These are phyloP conservation scores for Colletotrichum sp. DNA, from an alignment of 2,329 filamentous ascomycete genomes.

Conservation along the genomic window DNA sequence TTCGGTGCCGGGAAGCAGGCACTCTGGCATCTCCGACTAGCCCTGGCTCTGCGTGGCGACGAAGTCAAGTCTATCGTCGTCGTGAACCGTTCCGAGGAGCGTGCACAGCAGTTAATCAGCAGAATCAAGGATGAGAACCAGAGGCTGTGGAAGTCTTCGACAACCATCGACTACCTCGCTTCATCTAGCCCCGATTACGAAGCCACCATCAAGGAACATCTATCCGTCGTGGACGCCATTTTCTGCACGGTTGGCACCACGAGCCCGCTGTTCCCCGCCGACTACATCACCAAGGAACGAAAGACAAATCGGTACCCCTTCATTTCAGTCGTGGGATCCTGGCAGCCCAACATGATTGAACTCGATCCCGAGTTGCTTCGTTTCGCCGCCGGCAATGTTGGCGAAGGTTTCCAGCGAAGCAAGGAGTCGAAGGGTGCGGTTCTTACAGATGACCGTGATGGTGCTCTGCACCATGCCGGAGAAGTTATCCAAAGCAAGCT, in stretches of 20 bases:
- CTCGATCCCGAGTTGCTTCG: conserved; percentile 65
- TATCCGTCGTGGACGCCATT: background rate
- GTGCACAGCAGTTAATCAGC: background rate
- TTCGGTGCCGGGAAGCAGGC: conserved; percentile 76
- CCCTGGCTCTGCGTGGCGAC: conserved; percentile 53
- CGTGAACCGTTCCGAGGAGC: conserved; percentile 33
- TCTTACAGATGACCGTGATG: conserved; percentile 61
- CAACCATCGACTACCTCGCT: background rate
- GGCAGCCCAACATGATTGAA: conserved; percentile 68
- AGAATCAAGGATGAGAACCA: background rate
- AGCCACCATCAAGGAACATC: background rate
- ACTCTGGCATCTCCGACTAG: conserved; percentile 73
- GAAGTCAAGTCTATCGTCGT: conserved; percentile 33
- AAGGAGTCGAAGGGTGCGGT: conserved; percentile 25
- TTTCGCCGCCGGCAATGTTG: conserved; percentile 14
- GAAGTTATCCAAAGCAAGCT: conserved; percentile 70
- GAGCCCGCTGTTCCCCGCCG: background rate
- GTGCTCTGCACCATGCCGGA: conserved; percentile 67
- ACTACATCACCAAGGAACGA: conserved; percentile 32
- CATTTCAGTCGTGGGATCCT: conserved; percentile 57
- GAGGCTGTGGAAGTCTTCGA: background rate
- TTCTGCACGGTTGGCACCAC: background rate
- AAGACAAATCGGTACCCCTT: conserved; percentile 39
- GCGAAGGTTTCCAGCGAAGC: background rate
- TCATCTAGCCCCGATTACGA: background rate